These are phyloP conservation scores for Boletales sp. DNA, from an alignment of 768 basidiomycete genomes.

Conservation along the genomic window DNA sequence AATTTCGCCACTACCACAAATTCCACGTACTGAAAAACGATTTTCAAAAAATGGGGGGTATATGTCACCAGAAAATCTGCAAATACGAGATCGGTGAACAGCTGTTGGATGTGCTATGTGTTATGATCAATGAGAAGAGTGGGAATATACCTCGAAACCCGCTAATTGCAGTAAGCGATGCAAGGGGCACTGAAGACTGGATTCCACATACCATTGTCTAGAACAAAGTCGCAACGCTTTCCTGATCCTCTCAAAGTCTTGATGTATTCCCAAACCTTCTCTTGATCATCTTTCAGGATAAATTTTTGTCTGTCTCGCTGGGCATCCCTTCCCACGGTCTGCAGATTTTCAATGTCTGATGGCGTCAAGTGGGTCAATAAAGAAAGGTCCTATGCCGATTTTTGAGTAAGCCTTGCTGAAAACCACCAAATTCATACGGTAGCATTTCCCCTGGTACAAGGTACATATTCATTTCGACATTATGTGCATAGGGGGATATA, in stretches of 20 bases:
- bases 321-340: conserved; percentile 78
- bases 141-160: conserved; percentile 74
- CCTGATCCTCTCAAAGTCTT: conserved; percentile 44
- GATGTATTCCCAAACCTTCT: conserved; percentile 69
- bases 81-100: conserved; percentile 91
- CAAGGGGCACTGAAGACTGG: not conserved
- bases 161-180: conserved; percentile 41
- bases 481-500: not conserved
- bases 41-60: conserved; percentile 76
- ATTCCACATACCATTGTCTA: conserved; percentile 75
- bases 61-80: conserved; percentile 90
- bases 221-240: conserved; percentile 71
- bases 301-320: conserved; percentile 72
- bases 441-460: conserved; percentile 77
- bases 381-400: conserved; percentile 72
- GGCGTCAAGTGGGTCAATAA: conserved; percentile 83
- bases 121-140: not conserved
- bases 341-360: conserved; percentile 78
- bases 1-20: not conserved
- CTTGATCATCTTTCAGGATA: conserved; percentile 84
- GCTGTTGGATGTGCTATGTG: conserved; percentile 37
- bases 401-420: not conserved
- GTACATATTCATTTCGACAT: conserved; percentile 1
- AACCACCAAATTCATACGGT: conserved; percentile 50
- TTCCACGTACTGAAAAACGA: conserved; percentile 84